phyloP scores from a whole-genome alignment of 192 early-diverging fungal genomes.

The Mortierella antarctica region DNA sequence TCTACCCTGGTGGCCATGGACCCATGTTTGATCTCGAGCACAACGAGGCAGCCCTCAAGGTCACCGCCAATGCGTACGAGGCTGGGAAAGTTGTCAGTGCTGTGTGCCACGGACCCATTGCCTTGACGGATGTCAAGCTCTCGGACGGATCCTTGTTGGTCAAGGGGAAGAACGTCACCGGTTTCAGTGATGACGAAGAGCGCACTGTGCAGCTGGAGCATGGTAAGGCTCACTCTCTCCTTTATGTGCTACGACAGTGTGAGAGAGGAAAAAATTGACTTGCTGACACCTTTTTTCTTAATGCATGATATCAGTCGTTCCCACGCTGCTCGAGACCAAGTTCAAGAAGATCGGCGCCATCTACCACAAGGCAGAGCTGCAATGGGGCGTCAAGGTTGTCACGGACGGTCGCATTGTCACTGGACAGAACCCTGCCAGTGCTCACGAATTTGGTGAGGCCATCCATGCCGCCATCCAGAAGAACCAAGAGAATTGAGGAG shows the following conservation, averaged over 20 bases:
- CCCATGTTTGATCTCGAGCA: slow-evolving; percentile 66
- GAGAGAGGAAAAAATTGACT: slow-evolving; percentile 43
- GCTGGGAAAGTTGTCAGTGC: slow-evolving; percentile 60
- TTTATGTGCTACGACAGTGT: slow-evolving; percentile 41
- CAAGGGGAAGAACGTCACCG: slow-evolving; percentile 74
- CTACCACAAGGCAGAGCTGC: slow-evolving; percentile 64
- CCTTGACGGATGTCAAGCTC: slow-evolving; percentile 70
- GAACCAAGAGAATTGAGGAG: neutral
- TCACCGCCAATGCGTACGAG: slow-evolving; percentile 61
- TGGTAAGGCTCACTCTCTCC: neutral
- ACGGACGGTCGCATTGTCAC: slow-evolving; percentile 77
- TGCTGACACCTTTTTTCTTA: slow-evolving; percentile 25
- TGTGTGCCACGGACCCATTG: slow-evolving; percentile 77
- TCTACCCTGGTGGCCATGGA: slow-evolving; percentile 70
- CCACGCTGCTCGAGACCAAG: slow-evolving; percentile 38
- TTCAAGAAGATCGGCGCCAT: slow-evolving; percentile 61
- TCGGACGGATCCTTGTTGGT: slow-evolving; percentile 68
- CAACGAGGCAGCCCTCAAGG: slow-evolving; percentile 52
- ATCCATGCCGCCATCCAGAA: slow-evolving; percentile 41
- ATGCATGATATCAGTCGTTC: slow-evolving; percentile 22
- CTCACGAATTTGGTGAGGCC: slow-evolving; percentile 50
- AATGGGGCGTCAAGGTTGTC: slow-evolving; percentile 59
- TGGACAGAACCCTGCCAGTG: slow-evolving; percentile 76
- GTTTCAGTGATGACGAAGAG: slow-evolving; percentile 80
- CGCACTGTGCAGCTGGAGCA: slow-evolving; percentile 54